A percentile compares a stretch with the other conserved stretches of the same genome.
Evolutionary conservation across 192 early-diverging fungal species (phyloP).

Genomic region (Coemansia sp.): DNA sequence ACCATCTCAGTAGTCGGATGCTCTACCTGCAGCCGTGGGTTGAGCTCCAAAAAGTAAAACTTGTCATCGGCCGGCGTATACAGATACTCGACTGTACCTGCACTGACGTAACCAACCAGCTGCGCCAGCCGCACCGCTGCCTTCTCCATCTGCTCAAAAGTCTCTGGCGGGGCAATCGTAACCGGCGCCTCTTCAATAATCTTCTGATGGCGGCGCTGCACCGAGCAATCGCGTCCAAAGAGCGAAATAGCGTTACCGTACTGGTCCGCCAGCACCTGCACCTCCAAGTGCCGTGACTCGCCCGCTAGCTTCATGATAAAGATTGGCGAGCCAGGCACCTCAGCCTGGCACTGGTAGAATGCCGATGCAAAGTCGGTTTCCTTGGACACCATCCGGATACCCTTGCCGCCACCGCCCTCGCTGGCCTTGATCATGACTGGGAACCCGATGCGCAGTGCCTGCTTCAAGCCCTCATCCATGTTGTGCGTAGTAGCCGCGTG

Average conservation of each 20-base stretch:
- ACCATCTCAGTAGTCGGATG: constrained; percentile 99
- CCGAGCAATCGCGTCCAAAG: constrained; percentile 98
- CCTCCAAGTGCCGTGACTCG: constrained; percentile 93
- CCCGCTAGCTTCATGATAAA: constrained; percentile 98
- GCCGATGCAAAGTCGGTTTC: constrained; percentile 68
- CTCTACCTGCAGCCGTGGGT: constrained; percentile 98
- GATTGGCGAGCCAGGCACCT: constrained; percentile 96
- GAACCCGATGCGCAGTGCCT: constrained; percentile 89
- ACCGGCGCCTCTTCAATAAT: constrained; percentile 99
- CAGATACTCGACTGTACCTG: constrained; percentile 96
- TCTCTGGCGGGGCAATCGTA: constrained; percentile 74
- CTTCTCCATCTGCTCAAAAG: constrained; percentile 89
- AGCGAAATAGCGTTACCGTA: constrained; percentile 98
- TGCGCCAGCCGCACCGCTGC: constrained; percentile 94
- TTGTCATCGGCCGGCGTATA: constrained; percentile 83
- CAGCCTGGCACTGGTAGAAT: constrained; percentile 87
- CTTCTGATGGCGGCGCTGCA: constrained; percentile 98
- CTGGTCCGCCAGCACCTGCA: constrained; percentile 93
- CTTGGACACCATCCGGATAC: constrained; percentile 90
- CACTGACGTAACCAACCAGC: constrained; percentile 91
- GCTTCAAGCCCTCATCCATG: constrained; percentile 79
- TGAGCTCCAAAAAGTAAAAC: constrained; percentile 96
- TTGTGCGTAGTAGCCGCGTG: constrained; percentile 79
- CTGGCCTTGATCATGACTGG: constrained; percentile 99
- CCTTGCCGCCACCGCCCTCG: constrained; percentile 98